Evolutionary conservation across 345 rosid genomes (phyloP).

Genomic region (Viola odorata): DNA sequence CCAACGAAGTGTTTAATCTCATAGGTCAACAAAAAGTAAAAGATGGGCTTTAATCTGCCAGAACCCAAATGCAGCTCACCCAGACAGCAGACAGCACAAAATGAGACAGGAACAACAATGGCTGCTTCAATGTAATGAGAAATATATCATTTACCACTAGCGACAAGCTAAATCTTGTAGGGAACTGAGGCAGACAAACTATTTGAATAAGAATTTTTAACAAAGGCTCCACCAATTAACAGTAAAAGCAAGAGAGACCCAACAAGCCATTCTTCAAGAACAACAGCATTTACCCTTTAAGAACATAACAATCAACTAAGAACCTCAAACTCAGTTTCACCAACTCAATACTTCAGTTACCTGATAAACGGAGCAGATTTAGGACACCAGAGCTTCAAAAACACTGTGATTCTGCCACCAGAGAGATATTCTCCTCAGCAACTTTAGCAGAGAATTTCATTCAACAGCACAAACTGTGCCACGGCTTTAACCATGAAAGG

Average conservation of each 20-base stretch:
- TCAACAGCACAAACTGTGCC: slow-evolving; percentile 28
- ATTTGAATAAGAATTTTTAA: slow-evolving; percentile 8
- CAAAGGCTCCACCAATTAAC: slow-evolving; percentile 8
- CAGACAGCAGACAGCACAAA: too few relatives aligned
- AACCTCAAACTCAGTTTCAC: slow-evolving; percentile 12
- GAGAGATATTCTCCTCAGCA: slow-evolving; percentile 20
- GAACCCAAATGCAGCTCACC: too few relatives aligned
- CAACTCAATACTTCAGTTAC: slow-evolving; percentile 11
- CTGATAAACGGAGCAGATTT: slow-evolving; percentile 17
- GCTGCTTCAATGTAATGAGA: slow-evolving; percentile 3
- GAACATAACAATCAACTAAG: background rate
- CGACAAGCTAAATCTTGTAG: slow-evolving; percentile 7
- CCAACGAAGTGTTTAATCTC: background rate
- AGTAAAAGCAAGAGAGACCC: background rate
- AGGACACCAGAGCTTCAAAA: slow-evolving; percentile 6
- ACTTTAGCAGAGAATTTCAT: slow-evolving; percentile 25
- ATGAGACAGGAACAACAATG: background rate
- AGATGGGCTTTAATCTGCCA: too few relatives aligned
- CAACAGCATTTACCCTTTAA: background rate
- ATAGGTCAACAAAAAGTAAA: too few relatives aligned
- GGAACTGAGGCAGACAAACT: background rate
- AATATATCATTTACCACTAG: slow-evolving; percentile 2
- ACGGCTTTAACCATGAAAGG: slow-evolving; percentile 33
- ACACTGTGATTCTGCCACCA: slow-evolving; percentile 24
- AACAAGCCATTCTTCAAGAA: slow-evolving; percentile 8